Evolutionary conservation across 1,284 basidiomycete species (phyloP).

Genomic region (Rhodotorula glutinis): DNA sequence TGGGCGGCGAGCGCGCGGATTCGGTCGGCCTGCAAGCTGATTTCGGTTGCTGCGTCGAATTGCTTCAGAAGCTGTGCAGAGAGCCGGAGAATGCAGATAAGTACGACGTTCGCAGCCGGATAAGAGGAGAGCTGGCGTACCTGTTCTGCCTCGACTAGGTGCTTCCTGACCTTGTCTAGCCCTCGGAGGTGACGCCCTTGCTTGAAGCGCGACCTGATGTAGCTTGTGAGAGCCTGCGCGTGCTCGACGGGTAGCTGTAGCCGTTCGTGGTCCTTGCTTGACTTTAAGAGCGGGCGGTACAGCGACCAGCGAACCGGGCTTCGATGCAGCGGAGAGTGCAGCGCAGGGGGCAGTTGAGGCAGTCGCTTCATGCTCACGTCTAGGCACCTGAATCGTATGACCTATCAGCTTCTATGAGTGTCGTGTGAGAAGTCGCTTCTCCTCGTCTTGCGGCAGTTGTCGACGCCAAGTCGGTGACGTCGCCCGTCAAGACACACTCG

Average conservation of each 20-base stretch:
- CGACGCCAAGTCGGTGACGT: too few species aligned
- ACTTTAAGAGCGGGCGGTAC: conserved; percentile 65
- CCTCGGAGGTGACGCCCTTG: conserved; percentile 57
- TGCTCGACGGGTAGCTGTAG: not conserved
- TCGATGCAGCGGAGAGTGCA: conserved; percentile 58
- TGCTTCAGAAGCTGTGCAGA: conserved; percentile 8
- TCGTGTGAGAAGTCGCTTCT: too few species aligned
- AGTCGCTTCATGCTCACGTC: too few species aligned
- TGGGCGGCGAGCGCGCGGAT: conserved; percentile 56
- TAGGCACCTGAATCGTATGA: too few species aligned
- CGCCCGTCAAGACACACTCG: too few species aligned
- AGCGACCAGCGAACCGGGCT: conserved; percentile 69
- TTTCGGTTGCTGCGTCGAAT: not conserved
- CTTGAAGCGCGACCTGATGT: conserved; percentile 59
- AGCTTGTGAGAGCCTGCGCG: conserved; percentile 56
- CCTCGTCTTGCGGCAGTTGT: too few species aligned
- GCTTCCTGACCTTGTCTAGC: conserved; percentile 52
- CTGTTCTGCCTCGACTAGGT: conserved; percentile 58
- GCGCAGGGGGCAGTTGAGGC: not conserved
- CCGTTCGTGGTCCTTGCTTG: conserved; percentile 51
- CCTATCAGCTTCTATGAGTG: too few species aligned
- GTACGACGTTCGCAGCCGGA: too few species aligned
- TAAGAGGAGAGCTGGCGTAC: conserved; percentile 50
- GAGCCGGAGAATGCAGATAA: not conserved
- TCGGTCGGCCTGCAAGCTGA: conserved; percentile 49